phyloP scores from a whole-genome alignment of 768 basidiomycete genomes.

The Sarcodon aspratus region DNA sequence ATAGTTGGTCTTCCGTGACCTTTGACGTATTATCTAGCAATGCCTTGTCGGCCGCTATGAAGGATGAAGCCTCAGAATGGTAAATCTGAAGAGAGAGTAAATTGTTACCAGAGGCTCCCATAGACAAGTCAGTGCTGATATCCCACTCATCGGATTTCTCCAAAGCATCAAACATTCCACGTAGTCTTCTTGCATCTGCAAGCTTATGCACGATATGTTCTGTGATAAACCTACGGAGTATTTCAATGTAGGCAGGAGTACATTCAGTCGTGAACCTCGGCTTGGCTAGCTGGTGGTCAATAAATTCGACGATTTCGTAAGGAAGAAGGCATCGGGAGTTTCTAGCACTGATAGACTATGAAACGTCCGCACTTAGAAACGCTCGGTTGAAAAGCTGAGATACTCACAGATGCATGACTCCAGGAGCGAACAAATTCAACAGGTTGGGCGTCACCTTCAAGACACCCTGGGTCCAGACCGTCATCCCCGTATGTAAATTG shows the following conservation, averaged over 20 bases:
- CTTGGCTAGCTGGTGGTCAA: slow-evolving; percentile 47
- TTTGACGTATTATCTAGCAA: slow-evolving; percentile 86
- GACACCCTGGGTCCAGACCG: slow-evolving; percentile 89
- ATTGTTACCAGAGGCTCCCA: slow-evolving; percentile 33
- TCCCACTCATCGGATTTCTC: slow-evolving; percentile 71
- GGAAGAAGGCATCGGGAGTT: slow-evolving; percentile 63
- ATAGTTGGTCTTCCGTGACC: slow-evolving; percentile 76
- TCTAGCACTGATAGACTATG: slow-evolving; percentile 53
- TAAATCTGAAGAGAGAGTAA: background rate
- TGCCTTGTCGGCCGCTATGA: slow-evolving; percentile 49
- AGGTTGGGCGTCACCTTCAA: slow-evolving; percentile 93
- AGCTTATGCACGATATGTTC: slow-evolving; percentile 56
- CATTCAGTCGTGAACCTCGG: slow-evolving; percentile 60
- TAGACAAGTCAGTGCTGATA: slow-evolving; percentile 59
- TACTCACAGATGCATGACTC: slow-evolving; percentile 66
- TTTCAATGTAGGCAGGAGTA: slow-evolving; percentile 55
- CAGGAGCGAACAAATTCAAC: slow-evolving; percentile 84
- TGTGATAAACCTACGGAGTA: slow-evolving; percentile 60
- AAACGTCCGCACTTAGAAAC: background rate
- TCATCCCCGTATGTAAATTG: slow-evolving; percentile 98
- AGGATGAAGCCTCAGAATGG: background rate
- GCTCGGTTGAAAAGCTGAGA: background rate
- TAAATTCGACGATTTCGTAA: slow-evolving; percentile 72
- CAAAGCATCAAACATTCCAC: slow-evolving; percentile 78
- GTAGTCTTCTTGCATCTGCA: slow-evolving; percentile 52